These are phyloP conservation scores for Mycena galopus DNA, from an alignment of 768 basidiomycete species.

Conservation along the genomic window DNA sequence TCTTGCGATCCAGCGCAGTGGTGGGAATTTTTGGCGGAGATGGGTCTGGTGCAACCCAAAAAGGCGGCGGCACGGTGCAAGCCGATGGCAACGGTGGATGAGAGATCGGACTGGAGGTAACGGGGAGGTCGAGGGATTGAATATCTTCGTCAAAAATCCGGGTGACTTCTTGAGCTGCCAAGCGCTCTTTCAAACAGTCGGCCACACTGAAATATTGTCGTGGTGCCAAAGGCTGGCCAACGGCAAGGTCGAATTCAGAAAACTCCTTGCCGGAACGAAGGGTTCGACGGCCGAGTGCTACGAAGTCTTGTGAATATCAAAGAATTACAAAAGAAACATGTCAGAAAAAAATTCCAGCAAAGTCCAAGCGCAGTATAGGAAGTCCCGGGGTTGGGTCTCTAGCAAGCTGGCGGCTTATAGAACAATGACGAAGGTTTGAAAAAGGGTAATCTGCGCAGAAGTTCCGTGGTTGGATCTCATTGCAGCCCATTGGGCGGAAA, in stretches of 20 bases:
- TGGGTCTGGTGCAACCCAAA: no score
- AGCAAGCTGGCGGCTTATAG: background rate
- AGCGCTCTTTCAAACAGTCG: background rate
- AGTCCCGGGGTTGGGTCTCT: background rate
- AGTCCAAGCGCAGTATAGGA: background rate
- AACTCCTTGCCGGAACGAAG: background rate
- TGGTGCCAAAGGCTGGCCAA: background rate
- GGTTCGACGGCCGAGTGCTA: background rate
- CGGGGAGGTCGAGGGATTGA: background rate
- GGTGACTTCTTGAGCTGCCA: background rate
- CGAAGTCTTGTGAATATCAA: background rate
- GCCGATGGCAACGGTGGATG: no score
- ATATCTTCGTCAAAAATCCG: background rate
- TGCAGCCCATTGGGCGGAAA: background rate
- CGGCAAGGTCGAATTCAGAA: conserved; percentile 9
- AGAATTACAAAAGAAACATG: background rate
- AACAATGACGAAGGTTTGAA: no score
- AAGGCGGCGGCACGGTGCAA: no score
- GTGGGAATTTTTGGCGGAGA: no score
- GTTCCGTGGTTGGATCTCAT: background rate
- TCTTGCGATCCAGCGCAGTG: no score
- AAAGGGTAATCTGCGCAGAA: background rate
- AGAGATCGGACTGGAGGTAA: no score
- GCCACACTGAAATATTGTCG: background rate
- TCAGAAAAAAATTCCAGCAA: background rate